A percentile compares a stretch with the other conserved stretches of the same genome.
These are phyloP conservation scores for Triticum monococcum DNA, from an alignment of 176 grass and related monocot species.

Conservation along the genomic window DNA sequence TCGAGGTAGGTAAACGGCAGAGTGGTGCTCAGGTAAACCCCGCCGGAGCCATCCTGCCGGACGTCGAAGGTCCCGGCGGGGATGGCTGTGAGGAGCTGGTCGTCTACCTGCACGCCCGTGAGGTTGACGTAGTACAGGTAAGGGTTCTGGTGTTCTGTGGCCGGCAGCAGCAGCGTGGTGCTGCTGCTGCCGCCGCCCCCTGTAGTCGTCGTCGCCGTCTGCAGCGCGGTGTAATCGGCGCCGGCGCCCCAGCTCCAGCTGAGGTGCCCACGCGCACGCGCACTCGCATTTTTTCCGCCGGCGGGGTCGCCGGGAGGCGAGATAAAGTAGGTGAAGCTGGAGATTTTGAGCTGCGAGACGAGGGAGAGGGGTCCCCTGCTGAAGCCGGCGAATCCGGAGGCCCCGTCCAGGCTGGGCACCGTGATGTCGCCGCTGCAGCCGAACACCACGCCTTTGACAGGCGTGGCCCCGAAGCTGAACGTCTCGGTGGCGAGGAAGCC, in stretches of 20 bases:
- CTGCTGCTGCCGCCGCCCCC: too few species aligned
- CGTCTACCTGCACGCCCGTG: background rate
- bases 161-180: background rate
- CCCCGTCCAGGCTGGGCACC: background rate
- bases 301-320: background rate
- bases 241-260: background rate
- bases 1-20: conserved; percentile 16
- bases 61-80: too few species aligned
- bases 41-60: background rate
- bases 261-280: background rate
- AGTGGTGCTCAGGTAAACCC: conserved; percentile 23
- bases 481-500: conserved; percentile 32
- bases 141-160: background rate
- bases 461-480: background rate
- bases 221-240: too few species aligned
- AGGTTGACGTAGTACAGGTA: background rate
- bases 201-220: too few species aligned
- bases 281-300: background rate
- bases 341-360: conserved; percentile 11
- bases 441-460: conserved; percentile 14
- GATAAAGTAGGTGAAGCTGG: background rate
- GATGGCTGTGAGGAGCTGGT: background rate
- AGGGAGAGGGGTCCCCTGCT: background rate
- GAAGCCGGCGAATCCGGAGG: conserved; percentile 13
- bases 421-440: background rate